A percentile compares a stretch with the other conserved stretches of the same genome.
Evolutionary conservation across 2,329 filamentous ascomycete genomes (phyloP).

Genomic region (Cladosporium oxysporum): DNA sequence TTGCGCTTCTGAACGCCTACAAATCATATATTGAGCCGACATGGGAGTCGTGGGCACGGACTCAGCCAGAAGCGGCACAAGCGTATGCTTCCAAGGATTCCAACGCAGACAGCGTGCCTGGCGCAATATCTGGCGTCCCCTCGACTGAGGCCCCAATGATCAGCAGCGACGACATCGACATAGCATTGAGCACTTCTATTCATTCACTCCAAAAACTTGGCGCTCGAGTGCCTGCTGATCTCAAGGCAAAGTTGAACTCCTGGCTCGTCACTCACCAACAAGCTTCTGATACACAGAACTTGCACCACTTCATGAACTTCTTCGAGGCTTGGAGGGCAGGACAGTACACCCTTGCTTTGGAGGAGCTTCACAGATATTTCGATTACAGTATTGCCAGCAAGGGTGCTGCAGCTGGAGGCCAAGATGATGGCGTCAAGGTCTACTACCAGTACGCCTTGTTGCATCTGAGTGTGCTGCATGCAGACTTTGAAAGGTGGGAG

Average conservation of each 20-base stretch:
- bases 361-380: constrained; percentile 90
- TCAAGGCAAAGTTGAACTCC: constrained; percentile 67
- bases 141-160: constrained; percentile 23
- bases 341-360: constrained; percentile 86
- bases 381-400: constrained; percentile 68
- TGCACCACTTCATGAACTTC: constrained; percentile 54
- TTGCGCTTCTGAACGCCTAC: constrained; percentile 80
- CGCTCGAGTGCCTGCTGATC: constrained; percentile 71
- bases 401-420: constrained; percentile 24
- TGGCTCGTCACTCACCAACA: constrained; percentile 33
- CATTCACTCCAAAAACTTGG: constrained; percentile 83
- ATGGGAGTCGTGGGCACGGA: constrained; percentile 15
- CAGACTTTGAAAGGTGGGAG: constrained; percentile 87
- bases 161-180: constrained; percentile 33
- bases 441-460: constrained; percentile 95
- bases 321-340: constrained; percentile 90
- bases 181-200: constrained; percentile 81
- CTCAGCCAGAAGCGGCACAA: constrained; percentile 26
- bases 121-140: constrained; percentile 32
- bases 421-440: constrained; percentile 59
- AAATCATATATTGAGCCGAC: constrained; percentile 60
- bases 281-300: constrained; percentile 30
- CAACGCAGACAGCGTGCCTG: constrained; percentile 9
- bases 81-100: constrained; percentile 3
- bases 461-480: constrained; percentile 89